A percentile compares a stretch with the other conserved stretches of the same genome.
Conservation (phyloP, 192 early-diverging fungal species). For the Chytriomyces confervae region DNA sequence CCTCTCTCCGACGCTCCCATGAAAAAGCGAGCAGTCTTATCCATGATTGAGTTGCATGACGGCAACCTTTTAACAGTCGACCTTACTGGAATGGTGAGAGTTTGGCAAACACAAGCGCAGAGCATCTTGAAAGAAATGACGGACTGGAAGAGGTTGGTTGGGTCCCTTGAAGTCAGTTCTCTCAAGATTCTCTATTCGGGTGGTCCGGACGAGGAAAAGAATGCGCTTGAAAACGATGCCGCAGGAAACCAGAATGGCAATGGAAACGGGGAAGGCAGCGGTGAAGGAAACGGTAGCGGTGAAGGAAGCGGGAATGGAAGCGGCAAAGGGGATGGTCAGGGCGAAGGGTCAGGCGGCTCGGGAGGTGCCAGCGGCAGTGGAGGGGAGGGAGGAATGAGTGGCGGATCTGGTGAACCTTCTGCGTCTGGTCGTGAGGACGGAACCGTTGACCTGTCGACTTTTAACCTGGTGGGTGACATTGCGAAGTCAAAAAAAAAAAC, state of each 20-base stretch:
- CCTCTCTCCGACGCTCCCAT: too few relatives aligned
- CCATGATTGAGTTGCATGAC: slow-evolving; percentile 14
- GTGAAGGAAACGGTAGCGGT: not conserved
- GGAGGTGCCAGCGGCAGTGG: slow-evolving; percentile 23
- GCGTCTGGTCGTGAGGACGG: slow-evolving; percentile 4
- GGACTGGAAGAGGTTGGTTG: slow-evolving; percentile 29
- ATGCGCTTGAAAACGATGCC: not conserved
- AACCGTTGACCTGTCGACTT: slow-evolving; percentile 23
- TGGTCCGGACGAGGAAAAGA: not conserved
- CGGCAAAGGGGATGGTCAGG: not conserved
- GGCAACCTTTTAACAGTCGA: slow-evolving; percentile 23
- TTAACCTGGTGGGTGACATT: slow-evolving; percentile 9
- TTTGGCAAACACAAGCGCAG: slow-evolving; percentile 12
- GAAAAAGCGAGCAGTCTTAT: not conserved
- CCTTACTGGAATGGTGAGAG: slow-evolving; percentile 28
- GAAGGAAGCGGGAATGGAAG: slow-evolving; percentile 20
- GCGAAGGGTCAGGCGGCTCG: slow-evolving; percentile 14
- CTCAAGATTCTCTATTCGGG: slow-evolving; percentile 9
- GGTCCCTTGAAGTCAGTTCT: slow-evolving; percentile 1
- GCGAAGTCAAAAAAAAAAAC: not conserved
- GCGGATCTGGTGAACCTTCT: not conserved
- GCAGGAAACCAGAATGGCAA: not conserved
- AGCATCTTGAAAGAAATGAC: slow-evolving; percentile 12
- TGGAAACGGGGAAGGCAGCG: not conserved
- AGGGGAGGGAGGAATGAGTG: not conserved